Base-by-base conservation (phyloP, 495 filamentous ascomycete genomes). In the Hypoxylon crocopeplum region DNA sequence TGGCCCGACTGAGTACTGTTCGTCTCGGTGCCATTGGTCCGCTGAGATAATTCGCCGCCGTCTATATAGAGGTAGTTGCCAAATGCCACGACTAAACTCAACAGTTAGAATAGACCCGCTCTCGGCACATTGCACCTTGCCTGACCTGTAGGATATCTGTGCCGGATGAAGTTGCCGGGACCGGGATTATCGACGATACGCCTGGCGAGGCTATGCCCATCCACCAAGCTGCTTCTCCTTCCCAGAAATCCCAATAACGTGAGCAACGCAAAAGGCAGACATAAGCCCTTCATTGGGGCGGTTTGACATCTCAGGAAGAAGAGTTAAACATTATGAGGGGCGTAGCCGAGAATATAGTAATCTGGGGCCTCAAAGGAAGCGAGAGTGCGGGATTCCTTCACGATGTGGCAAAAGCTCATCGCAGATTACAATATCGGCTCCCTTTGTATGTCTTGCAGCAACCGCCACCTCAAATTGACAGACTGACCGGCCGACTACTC, bases 241-340 rank as follows among this genome's bases (percentile, higher is more conserved):
- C 44, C 61, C 48, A 62, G 36, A 34, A 48, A 58, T 58, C 58
- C 68, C 55, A 56, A 64, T 45, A 66, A 56, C 68, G 68, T 65
- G 57, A 68, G 55, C 56, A 66, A 59, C 48, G 58, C 48, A 29
- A 57, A 57, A 59, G 58, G 59, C 51, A 55, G 44, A 41, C 59
- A 65, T 61, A 54, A 42, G 57, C 65, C 65, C 68, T 68, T 70
- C 65, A 70, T 70, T 62, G 58, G 62, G 58, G 59, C 57, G 63
- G 39, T 25, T 66, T 66, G 29, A 57, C 52, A 63, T 63, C 38
- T 55, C 57, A 64, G 52, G 30, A 62, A 34, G 60, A 65, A 62
- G 30, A 20, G 34, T 60, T 50, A 55, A 60, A 59, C 56, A 65
- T 68, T 54, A 62, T 65, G 64, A 58, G 39, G 42, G 25, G 21